phyloP scores from a whole-genome alignment of 148 eudicot genomes.

The Nepenthes mirabilis region DNA sequence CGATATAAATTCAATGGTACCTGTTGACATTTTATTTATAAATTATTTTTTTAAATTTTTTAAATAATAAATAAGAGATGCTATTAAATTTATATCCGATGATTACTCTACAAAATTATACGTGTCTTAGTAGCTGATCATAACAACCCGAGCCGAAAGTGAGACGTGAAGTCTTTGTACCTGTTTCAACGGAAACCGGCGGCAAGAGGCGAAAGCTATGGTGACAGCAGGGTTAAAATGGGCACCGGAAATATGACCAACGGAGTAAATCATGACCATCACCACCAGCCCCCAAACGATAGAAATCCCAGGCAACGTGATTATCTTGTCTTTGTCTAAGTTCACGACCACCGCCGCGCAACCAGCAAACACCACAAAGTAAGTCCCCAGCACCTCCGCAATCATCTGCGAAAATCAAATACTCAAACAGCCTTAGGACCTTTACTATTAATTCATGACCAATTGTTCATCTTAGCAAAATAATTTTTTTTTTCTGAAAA shows the following conservation, averaged over 20 bases:
- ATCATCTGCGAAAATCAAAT: constrained; percentile 22
- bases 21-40: too few relatives aligned
- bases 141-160: neutral
- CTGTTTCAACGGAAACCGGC: constrained; percentile 93
- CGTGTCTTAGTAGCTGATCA: neutral
- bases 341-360: constrained; percentile 64
- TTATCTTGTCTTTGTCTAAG: constrained; percentile 27
- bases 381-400: constrained; percentile 77
- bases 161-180: constrained; percentile 14
- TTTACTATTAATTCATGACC: too few relatives aligned
- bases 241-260: constrained; percentile 82
- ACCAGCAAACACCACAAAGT: constrained; percentile 82
- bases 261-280: constrained; percentile 65
- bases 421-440: too few relatives aligned
- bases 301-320: constrained; percentile 58
- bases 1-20: too few relatives aligned
- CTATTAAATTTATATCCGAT: neutral
- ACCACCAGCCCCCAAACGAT: constrained; percentile 86
- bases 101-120: neutral
- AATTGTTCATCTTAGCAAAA: too few relatives aligned
- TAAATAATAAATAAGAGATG: too few relatives aligned
- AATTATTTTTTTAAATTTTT: too few relatives aligned
- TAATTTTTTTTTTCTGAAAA: too few relatives aligned
- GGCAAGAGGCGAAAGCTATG: constrained; percentile 75
- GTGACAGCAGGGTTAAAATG: constrained; percentile 97